Conservation (phyloP, 2,329 filamentous ascomycete species). For the Zarea fungicola region DNA sequence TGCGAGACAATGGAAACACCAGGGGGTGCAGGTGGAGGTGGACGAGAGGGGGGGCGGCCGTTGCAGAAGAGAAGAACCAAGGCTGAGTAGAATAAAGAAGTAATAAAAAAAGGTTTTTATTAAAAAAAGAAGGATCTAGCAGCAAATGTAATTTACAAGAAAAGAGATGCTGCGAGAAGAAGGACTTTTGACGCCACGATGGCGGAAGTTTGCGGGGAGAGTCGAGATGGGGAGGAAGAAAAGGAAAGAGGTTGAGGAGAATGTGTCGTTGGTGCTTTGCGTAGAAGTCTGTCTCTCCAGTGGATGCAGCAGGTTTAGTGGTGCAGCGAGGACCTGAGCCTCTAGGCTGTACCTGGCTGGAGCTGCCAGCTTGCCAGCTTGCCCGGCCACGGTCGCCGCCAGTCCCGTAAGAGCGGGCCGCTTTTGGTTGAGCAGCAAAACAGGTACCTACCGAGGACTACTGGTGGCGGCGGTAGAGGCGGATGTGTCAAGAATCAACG, state of each 20-base stretch:
- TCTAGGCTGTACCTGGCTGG: too few relatives aligned
- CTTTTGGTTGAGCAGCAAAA: too few relatives aligned
- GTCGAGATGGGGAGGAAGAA: background rate
- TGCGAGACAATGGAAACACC: background rate
- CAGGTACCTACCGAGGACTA: too few relatives aligned
- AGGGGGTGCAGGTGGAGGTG: background rate
- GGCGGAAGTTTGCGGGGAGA: background rate
- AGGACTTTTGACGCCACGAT: constrained; percentile 10
- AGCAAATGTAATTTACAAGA: constrained; percentile 9
- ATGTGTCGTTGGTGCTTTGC: background rate
- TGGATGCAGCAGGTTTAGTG: too few relatives aligned
- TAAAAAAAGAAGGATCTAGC: background rate
- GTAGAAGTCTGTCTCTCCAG: too few relatives aligned
- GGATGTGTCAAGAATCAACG: too few relatives aligned
- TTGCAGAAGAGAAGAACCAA: background rate
- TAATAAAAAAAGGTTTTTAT: background rate
- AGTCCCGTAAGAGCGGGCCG: too few relatives aligned
- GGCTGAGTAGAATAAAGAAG: constrained; percentile 7
- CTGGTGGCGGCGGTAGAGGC: too few relatives aligned
- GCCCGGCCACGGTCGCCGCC: too few relatives aligned
- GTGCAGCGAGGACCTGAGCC: too few relatives aligned
- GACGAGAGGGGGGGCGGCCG: background rate
- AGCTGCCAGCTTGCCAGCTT: too few relatives aligned
- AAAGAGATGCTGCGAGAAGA: constrained; percentile 6
- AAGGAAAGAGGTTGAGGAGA: background rate